Evolutionary conservation across 1,284 basidiomycete genomes (phyloP), one percentile per base, ranked within the genome.

Genomic region (Dichomitus squalens): DNA sequence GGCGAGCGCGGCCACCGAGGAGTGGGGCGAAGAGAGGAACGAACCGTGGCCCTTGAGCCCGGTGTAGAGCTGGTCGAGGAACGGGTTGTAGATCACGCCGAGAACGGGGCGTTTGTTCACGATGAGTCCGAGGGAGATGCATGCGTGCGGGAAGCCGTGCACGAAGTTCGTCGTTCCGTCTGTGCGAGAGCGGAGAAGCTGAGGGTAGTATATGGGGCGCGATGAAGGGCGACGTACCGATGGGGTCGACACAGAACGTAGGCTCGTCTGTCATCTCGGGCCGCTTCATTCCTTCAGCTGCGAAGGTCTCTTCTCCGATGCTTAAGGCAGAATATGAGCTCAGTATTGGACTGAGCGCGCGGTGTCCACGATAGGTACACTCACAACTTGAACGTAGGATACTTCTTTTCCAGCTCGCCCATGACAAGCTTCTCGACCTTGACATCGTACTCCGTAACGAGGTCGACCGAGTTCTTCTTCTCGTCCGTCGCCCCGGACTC

Each of bases 391-490:
- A 95, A 96, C 11, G 75, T 69, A 0, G 95, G 94, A 73, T 92
- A 97, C 48, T 78, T 78, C 27, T 76, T 73, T 33, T 77, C 75
- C 59, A 98, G 86, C 70, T 87, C 83, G 52, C 80, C 70, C 71
- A 86, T 87, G 46, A 98, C 91, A 54, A 96, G 80, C 63, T 92
- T 87, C 72, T 98, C 96, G 12, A 97, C 95, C 36, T 82, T 87
- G 59, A 97, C 92, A 74, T 99, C 96, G 68, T 94, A 97, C 75
- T 98, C 92, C 0, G 96, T 98, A n/a, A 98, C 96, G 36, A 98
- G 80, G 74, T 96, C 94, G 16, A 95, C 93, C 8, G 92, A 87
- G 71, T 96, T 96, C 73, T 91, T 90, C 82, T 96, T 96, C 79
- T 93, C 88, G 64, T 85, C 85, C 52, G 93, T 79, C 65, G 81